Evolutionary conservation across 768 basidiomycete species (phyloP).

Genomic region (Boletus insuetus): DNA sequence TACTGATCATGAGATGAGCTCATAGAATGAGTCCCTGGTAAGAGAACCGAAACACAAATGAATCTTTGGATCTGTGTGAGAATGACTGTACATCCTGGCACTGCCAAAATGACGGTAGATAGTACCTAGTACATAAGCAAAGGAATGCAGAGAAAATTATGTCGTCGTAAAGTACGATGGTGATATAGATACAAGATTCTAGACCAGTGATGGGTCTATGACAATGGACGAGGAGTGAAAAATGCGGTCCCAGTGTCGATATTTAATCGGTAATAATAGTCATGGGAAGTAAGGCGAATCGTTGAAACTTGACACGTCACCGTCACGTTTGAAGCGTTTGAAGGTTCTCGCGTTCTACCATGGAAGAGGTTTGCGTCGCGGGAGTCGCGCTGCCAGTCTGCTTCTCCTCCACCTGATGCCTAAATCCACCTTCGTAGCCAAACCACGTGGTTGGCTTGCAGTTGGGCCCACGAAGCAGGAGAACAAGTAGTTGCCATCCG

Average conservation of each 20-base stretch:
- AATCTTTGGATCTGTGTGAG: too few species aligned
- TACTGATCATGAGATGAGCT: too few species aligned
- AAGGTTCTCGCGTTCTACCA: neutral
- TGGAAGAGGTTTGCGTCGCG: slow-evolving; percentile 2
- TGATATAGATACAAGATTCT: neutral
- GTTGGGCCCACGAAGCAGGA: slow-evolving; percentile 38
- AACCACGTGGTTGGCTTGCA: slow-evolving; percentile 45
- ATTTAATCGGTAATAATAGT: neutral
- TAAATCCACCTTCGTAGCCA: slow-evolving; percentile 57
- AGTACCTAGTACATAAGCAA: too few species aligned
- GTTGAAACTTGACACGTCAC: neutral
- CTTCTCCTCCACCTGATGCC: slow-evolving; percentile 1
- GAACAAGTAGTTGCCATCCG: slow-evolving; percentile 33
- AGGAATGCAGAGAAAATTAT: too few species aligned
- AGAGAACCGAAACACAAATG: too few species aligned
- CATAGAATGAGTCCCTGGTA: too few species aligned
- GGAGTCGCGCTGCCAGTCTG: neutral
- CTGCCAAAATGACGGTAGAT: too few species aligned
- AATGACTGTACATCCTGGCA: too few species aligned
- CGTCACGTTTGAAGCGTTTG: neutral
- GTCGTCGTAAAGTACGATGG: neutral
- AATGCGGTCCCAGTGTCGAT: too few species aligned
- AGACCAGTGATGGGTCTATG: neutral
- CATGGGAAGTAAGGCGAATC: neutral
- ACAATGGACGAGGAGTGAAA: neutral